Evolutionary conservation across 305 asterid species (phyloP).

Genomic region (Withania somnifera): DNA sequence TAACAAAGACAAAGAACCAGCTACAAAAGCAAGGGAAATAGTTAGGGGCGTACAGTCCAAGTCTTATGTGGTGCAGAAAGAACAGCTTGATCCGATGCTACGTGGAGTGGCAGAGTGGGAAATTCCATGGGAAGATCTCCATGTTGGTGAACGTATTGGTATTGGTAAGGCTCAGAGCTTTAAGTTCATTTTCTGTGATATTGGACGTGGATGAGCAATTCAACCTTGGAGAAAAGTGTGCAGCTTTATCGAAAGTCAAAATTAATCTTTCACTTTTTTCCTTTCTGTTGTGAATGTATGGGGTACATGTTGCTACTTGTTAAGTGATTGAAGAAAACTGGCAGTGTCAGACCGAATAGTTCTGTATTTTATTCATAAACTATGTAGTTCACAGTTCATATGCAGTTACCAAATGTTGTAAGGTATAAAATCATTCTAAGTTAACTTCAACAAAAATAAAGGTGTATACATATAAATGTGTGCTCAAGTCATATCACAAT

Average conservation of each 20-base stretch:
- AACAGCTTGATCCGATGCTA: slow-evolving; percentile 50
- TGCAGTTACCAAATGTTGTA: background rate
- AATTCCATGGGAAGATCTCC: slow-evolving; percentile 95
- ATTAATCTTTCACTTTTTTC: background rate
- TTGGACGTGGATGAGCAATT: background rate
- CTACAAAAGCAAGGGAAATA: slow-evolving; percentile 19
- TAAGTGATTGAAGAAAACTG: background rate
- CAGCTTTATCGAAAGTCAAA: background rate
- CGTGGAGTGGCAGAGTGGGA: slow-evolving; percentile 71
- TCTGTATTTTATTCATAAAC: background rate
- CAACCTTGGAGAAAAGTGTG: background rate
- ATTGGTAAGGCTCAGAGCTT: slow-evolving; percentile 47
- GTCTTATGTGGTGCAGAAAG: slow-evolving; percentile 26
- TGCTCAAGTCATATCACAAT: background rate
- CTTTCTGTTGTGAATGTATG: background rate
- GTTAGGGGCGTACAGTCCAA: slow-evolving; percentile 25
- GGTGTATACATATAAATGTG: background rate
- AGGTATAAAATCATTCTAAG: background rate
- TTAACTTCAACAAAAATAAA: background rate
- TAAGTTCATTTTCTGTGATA: slow-evolving; percentile 6
- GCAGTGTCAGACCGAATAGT: background rate
- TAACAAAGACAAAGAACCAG: slow-evolving; percentile 10
- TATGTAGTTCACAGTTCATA: background rate
- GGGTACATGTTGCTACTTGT: background rate
- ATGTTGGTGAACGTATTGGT: slow-evolving; percentile 94